phyloP scores from a whole-genome alignment of 78 protist genomes.

The Polysphondylium violaceum region DNA sequence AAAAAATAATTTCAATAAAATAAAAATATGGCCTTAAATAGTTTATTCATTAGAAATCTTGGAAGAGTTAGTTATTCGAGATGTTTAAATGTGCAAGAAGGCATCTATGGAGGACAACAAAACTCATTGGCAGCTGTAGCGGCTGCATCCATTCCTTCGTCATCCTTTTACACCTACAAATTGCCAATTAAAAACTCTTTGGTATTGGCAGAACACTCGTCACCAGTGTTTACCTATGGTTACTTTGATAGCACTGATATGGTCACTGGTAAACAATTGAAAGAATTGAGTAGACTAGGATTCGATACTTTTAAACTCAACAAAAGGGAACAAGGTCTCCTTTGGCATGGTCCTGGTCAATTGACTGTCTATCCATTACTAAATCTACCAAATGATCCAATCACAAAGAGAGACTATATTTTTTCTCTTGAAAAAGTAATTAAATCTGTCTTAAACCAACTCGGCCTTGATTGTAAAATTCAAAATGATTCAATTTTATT shows the following conservation, averaged over 20 bases:
- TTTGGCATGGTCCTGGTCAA: slow-evolving; percentile 76
- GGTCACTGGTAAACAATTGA: background rate
- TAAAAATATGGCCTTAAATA: background rate
- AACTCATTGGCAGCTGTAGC: background rate
- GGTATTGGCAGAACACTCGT: slow-evolving; percentile 45
- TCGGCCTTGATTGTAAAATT: slow-evolving; percentile 15
- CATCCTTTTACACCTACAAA: background rate
- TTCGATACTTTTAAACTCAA: slow-evolving; percentile 13
- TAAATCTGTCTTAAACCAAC: background rate
- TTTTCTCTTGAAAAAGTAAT: slow-evolving; percentile 33
- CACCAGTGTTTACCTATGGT: slow-evolving; percentile 13
- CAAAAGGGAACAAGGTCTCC: background rate
- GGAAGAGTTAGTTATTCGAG: slow-evolving; percentile 53
- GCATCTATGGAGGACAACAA: background rate
- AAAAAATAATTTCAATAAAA: too few species aligned
- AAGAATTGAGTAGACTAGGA: slow-evolving; percentile 2
- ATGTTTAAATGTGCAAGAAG: slow-evolving; percentile 36
- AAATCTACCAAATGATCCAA: background rate
- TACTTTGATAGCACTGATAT: background rate
- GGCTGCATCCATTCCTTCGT: background rate
- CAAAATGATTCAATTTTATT: slow-evolving; percentile 36
- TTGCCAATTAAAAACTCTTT: slow-evolving; percentile 23
- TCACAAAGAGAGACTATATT: background rate
- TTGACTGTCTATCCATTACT: slow-evolving; percentile 45
- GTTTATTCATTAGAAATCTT: slow-evolving; percentile 26